A percentile compares a stretch with the other conserved stretches of the same genome.
Evolutionary conservation across 2,329 filamentous ascomycete species (phyloP).

Genomic region (Cladosporium sp.): DNA sequence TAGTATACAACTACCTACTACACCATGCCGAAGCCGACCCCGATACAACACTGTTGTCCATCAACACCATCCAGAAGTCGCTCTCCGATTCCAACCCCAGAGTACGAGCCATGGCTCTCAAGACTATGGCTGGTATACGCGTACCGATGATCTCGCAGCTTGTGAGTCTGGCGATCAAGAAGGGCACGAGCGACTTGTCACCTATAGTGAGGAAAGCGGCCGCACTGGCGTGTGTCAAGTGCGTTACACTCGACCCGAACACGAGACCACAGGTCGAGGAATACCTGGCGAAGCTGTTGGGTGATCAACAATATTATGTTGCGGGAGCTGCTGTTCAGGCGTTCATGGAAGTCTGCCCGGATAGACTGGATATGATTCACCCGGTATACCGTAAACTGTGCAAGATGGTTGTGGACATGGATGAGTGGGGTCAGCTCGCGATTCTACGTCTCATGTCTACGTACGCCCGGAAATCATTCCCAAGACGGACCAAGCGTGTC

Average conservation of each 20-base stretch:
- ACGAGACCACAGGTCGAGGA: constrained; percentile 82
- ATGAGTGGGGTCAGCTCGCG: constrained; percentile 93
- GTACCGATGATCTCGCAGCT: constrained; percentile 98
- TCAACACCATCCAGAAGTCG: constrained; percentile 98
- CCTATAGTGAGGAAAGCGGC: constrained; percentile 89
- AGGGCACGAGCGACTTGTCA: constrained; percentile 89
- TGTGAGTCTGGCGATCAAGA: constrained; percentile 91
- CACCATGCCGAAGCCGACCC: constrained; percentile 95
- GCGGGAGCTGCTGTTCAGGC: constrained; percentile 86
- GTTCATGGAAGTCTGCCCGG: constrained; percentile 84
- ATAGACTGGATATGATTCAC: constrained; percentile 83
- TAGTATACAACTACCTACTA: constrained; percentile 97
- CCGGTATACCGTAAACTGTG: constrained; percentile 81
- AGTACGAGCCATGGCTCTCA: constrained; percentile 83
- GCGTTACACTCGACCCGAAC: constrained; percentile 82
- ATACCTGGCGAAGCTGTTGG: constrained; percentile 71
- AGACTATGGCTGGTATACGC: constrained; percentile 96
- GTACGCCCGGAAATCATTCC: constrained; percentile 86
- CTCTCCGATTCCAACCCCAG: constrained; percentile 89
- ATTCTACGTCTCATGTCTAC: constrained; percentile 75
- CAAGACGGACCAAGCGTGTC: constrained; percentile 58
- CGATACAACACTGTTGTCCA: constrained; percentile 89
- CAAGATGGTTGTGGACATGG: constrained; percentile 95
- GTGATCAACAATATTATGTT: constrained; percentile 95
- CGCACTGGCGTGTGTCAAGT: constrained; percentile 91